Evolutionary conservation across 805 yeast species (phyloP).

Genomic region (Lipomyces spencermartinsiae): DNA sequence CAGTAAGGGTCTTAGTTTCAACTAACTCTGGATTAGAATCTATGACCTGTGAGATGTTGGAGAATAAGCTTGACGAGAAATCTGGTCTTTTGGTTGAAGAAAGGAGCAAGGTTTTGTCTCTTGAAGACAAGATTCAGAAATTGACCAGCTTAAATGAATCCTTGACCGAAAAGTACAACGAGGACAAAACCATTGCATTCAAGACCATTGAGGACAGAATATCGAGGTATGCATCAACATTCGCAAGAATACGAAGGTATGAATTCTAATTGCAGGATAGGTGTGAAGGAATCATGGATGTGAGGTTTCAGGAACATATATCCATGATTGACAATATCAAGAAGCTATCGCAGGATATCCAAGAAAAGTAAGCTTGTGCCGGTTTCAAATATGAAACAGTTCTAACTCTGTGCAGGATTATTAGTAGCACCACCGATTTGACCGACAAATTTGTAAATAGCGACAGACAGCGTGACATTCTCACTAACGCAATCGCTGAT

Average conservation of each 20-base stretch:
- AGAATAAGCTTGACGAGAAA: slow-evolving; percentile 30
- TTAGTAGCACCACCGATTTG: background rate
- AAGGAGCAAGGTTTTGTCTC: slow-evolving; percentile 27
- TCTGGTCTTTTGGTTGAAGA: slow-evolving; percentile 32
- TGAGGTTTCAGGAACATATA: slow-evolving; percentile 6
- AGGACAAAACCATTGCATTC: slow-evolving; percentile 1
- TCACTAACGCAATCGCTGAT: slow-evolving; percentile 1
- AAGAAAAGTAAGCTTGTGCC: slow-evolving; percentile 13
- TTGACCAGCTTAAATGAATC: slow-evolving; percentile 4
- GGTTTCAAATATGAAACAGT: background rate
- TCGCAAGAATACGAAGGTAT: background rate
- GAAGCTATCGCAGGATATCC: slow-evolving; percentile 6
- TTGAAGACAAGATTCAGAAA: slow-evolving; percentile 26
- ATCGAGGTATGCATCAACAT: background rate
- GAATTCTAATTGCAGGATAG: background rate
- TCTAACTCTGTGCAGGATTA: background rate
- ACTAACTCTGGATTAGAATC: slow-evolving; percentile 13
- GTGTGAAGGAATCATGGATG: slow-evolving; percentile 13
- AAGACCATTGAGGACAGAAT: slow-evolving; percentile 17
- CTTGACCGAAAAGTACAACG: slow-evolving; percentile 4
- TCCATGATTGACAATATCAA: slow-evolving; percentile 2
- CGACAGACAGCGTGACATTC: background rate
- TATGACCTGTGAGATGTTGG: slow-evolving; percentile 26
- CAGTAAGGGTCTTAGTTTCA: background rate
- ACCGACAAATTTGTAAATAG: background rate